A percentile compares a stretch with the other conserved stretches of the same genome.
Conservation (phyloP, 2,329 filamentous ascomycete genomes). For the Aureobasidium sp. region DNA sequence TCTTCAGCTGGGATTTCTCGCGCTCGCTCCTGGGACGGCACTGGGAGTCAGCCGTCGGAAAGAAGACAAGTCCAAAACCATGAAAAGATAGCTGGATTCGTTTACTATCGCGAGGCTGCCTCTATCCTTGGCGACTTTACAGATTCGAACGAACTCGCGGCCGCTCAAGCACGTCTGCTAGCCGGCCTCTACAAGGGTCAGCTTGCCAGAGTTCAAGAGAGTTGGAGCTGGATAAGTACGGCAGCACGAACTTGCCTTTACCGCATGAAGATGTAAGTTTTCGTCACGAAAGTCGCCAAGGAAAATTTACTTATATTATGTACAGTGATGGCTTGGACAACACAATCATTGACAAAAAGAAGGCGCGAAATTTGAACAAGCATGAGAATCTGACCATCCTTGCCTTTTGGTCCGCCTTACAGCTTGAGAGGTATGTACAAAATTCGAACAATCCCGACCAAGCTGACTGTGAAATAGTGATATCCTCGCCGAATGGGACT, state of each 20-base stretch:
- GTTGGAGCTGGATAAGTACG: constrained; percentile 58
- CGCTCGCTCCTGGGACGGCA: constrained; percentile 26
- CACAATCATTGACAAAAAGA: constrained; percentile 6
- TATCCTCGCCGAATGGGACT: constrained; percentile 72
- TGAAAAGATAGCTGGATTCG: constrained; percentile 79
- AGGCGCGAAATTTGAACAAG: constrained; percentile 19
- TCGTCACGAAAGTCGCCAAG: neutral
- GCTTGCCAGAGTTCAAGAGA: constrained; percentile 77
- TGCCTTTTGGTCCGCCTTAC: constrained; percentile 88
- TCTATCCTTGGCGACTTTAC: constrained; percentile 78
- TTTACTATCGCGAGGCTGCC: constrained; percentile 80
- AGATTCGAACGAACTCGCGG: constrained; percentile 70
- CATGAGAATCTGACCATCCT: constrained; percentile 43
- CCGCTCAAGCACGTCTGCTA: constrained; percentile 78
- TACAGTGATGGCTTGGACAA: neutral
- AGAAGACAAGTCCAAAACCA: constrained; percentile 36
- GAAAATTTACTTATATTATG: neutral
- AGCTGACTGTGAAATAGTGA: constrained; percentile 51
- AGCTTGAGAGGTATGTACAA: constrained; percentile 68
- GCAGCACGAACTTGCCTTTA: constrained; percentile 19
- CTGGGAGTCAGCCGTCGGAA: constrained; percentile 18
- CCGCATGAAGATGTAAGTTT: constrained; percentile 16
- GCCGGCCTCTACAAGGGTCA: constrained; percentile 87
- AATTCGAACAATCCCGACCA: neutral
- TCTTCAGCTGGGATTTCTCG: constrained; percentile 14